phyloP scores from a whole-genome alignment of 2,329 filamentous ascomycete species.

The Fusarium sp. region DNA sequence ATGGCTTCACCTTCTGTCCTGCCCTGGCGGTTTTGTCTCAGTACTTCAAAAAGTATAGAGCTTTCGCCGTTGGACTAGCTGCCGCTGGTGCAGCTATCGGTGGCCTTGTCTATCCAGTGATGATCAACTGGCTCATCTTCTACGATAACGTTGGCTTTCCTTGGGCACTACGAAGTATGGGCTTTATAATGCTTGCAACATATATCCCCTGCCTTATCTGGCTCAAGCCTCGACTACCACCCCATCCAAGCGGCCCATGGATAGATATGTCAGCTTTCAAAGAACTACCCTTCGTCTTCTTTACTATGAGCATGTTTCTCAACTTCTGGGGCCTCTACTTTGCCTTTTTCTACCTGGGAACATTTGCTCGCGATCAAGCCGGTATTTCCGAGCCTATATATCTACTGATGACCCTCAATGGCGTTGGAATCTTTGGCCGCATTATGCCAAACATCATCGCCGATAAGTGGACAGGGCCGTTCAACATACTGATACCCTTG shows the following conservation, averaged over 20 bases:
- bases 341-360: slow-evolving; percentile 61
- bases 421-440: slow-evolving; percentile 61
- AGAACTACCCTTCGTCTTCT: slow-evolving; percentile 52
- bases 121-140: slow-evolving; percentile 57
- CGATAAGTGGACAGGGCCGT: slow-evolving; percentile 60
- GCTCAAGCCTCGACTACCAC: slow-evolving; percentile 55
- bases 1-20: slow-evolving; percentile 67
- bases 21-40: slow-evolving; percentile 69
- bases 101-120: slow-evolving; percentile 63
- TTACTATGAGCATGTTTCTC: slow-evolving; percentile 49
- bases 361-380: slow-evolving; percentile 55
- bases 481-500: slow-evolving; percentile 62
- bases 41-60: slow-evolving; percentile 68
- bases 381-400: slow-evolving; percentile 37
- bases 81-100: slow-evolving; percentile 68
- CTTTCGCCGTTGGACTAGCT: slow-evolving; percentile 68
- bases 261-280: slow-evolving; percentile 58
- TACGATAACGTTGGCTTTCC: slow-evolving; percentile 61
- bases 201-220: slow-evolving; percentile 52
- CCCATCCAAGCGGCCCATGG: slow-evolving; percentile 52
- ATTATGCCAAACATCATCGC: slow-evolving; percentile 60
- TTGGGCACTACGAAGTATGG: slow-evolving; percentile 64
- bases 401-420: slow-evolving; percentile 61
- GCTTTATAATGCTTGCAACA: slow-evolving; percentile 57
- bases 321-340: slow-evolving; percentile 53